Conservation (phyloP, 306 rosid genomes). For the Casuarina cunninghamiana region DNA sequence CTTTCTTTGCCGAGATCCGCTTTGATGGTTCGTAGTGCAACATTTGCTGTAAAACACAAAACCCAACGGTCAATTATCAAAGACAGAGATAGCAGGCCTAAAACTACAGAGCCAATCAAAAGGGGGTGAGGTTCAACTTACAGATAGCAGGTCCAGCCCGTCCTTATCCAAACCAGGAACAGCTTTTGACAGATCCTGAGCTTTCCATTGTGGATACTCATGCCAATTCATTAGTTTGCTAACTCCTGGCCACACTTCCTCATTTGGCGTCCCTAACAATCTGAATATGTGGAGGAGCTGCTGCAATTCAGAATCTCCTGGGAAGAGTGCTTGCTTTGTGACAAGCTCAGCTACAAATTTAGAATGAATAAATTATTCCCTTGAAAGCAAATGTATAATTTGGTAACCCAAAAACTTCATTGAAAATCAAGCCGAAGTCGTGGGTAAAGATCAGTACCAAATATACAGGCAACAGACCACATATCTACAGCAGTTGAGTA, state of each 20-base stretch:
- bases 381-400: neutral
- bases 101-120: neutral
- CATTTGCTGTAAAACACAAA: constrained; percentile 62
- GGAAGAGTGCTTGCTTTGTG: constrained; percentile 81
- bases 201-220: constrained; percentile 89
- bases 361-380: neutral
- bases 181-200: constrained; percentile 60
- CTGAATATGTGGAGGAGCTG: constrained; percentile 98
- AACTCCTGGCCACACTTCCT: constrained; percentile 90
- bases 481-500: constrained; percentile 94
- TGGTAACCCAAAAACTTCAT: neutral
- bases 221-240: constrained; percentile 94
- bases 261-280: constrained; percentile 91
- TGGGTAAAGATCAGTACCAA: constrained; percentile 47
- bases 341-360: constrained; percentile 72
- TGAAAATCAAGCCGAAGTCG: neutral
- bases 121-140: constrained; percentile 21
- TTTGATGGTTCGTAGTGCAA: constrained; percentile 69
- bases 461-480: constrained; percentile 96
- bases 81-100: too few species aligned
- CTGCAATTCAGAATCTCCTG: constrained; percentile 96
- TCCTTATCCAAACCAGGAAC: constrained; percentile 67
- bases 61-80: too few species aligned
- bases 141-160: constrained; percentile 68
- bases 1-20: constrained; percentile 87